These are phyloP conservation scores for Botrytis galanthina DNA, from an alignment of 2,329 filamentous ascomycete genomes.

Conservation along the genomic window DNA sequence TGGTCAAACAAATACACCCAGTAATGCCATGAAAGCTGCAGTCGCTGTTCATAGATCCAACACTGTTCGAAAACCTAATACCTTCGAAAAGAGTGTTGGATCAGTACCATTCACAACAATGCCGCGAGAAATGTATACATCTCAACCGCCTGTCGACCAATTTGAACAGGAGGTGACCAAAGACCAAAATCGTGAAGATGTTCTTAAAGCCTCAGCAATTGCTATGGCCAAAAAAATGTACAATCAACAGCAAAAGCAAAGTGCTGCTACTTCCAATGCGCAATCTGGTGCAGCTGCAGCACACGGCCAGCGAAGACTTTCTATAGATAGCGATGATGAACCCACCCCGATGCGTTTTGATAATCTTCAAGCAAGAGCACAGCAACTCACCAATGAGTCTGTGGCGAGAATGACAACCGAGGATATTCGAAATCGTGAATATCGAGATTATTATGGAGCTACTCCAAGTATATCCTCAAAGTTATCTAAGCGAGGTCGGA, in stretches of 20 bases:
- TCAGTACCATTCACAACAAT: slow-evolving; percentile 66
- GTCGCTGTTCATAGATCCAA: slow-evolving; percentile 49
- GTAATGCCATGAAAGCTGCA: slow-evolving; percentile 72
- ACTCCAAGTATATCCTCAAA: slow-evolving; percentile 48
- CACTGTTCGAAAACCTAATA: slow-evolving; percentile 20
- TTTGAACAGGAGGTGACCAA: slow-evolving; percentile 54
- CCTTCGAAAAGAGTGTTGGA: slow-evolving; percentile 52
- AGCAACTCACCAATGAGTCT: slow-evolving; percentile 80
- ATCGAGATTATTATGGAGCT: slow-evolving; percentile 71
- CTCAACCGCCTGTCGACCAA: slow-evolving; percentile 64
- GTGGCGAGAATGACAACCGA: slow-evolving; percentile 77
- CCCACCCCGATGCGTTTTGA: slow-evolving; percentile 52
- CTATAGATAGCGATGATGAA: slow-evolving; percentile 39
- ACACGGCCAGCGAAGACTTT: slow-evolving; percentile 38
- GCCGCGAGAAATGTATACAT: slow-evolving; percentile 73
- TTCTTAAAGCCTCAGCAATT: slow-evolving; percentile 76
- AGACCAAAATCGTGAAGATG: slow-evolving; percentile 69
- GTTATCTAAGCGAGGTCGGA: slow-evolving; percentile 53
- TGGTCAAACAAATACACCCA: slow-evolving; percentile 56
- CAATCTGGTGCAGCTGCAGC: slow-evolving; percentile 37
- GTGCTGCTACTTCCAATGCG: slow-evolving; percentile 38
- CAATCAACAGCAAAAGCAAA: slow-evolving; percentile 59
- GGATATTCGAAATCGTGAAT: slow-evolving; percentile 58
- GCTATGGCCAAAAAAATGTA: slow-evolving; percentile 92
- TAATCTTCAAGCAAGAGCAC: slow-evolving; percentile 80